phyloP scores from a whole-genome alignment of 202 grass and related monocot species.

The Zoysia matrella region DNA sequence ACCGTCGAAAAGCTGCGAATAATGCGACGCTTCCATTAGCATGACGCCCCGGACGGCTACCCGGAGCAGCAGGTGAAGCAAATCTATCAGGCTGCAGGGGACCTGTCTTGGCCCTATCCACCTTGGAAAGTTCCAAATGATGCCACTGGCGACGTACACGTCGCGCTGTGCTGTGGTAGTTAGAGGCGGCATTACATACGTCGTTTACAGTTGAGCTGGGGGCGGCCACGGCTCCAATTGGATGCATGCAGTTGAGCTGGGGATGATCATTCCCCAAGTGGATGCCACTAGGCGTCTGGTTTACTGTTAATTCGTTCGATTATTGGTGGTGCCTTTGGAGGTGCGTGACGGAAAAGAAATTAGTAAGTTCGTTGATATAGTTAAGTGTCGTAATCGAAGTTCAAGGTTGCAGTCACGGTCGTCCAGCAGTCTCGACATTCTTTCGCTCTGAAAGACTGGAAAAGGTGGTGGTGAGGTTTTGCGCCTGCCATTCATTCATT shows the following conservation, averaged over 20 bases:
- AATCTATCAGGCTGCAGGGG: slow-evolving; percentile 47
- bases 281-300: too few relatives aligned
- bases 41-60: too few relatives aligned
- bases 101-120: background rate
- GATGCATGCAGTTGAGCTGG: too few relatives aligned
- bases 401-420: background rate
- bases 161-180: background rate
- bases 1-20: slow-evolving; percentile 48
- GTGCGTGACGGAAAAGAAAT: too few relatives aligned
- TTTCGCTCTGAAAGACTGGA: background rate
- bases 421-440: slow-evolving; percentile 4
- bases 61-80: slow-evolving; percentile 43
- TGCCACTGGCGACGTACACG: background rate
- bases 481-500: too few relatives aligned
- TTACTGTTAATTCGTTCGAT: background rate
- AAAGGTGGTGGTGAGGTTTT: too few relatives aligned
- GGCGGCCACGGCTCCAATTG: too few relatives aligned
- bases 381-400: slow-evolving; percentile 38
- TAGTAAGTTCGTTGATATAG: background rate
- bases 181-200: background rate
- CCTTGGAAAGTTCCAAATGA: slow-evolving; percentile 42
- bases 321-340: background rate
- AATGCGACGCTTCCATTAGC: slow-evolving; percentile 1
- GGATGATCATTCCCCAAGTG: too few relatives aligned
- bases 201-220: background rate